A percentile compares a stretch with the other conserved stretches of the same genome.
phyloP scores from a whole-genome alignment of 2,329 filamentous ascomycete genomes.

The Ramularia collo-cygni region DNA sequence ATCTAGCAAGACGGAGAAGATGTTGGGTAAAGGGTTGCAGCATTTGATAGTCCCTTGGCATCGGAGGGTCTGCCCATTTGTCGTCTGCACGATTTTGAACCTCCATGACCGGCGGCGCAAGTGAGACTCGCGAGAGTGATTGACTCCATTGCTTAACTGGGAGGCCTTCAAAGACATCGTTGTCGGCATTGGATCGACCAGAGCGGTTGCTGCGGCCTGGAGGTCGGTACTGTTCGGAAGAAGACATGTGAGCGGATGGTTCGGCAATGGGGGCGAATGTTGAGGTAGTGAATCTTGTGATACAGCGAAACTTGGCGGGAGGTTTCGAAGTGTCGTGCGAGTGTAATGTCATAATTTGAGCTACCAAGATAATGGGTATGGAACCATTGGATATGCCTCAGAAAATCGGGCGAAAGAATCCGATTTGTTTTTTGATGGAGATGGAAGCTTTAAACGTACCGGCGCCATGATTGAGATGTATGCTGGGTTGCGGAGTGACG shows the following conservation, averaged over 20 bases:
- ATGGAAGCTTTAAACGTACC: conserved; percentile 1
- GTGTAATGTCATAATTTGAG: neutral
- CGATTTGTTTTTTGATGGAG: too few species aligned
- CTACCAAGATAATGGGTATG: neutral
- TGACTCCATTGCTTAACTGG: conserved; percentile 88
- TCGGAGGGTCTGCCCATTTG: conserved; percentile 72
- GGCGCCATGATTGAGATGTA: neutral
- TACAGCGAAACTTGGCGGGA: too few species aligned
- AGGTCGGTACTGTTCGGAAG: conserved; percentile 44
- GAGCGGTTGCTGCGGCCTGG: conserved; percentile 53
- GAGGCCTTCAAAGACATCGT: conserved; percentile 65
- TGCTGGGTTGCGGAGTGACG: too few species aligned
- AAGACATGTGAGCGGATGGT: conserved; percentile 13
- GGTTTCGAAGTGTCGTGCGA: neutral
- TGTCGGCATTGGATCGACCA: conserved; percentile 53
- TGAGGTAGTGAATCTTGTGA: too few species aligned
- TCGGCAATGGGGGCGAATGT: too few species aligned
- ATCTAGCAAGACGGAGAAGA: conserved; percentile 71
- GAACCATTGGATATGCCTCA: neutral
- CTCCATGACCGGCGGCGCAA: conserved; percentile 26
- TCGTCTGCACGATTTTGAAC: conserved; percentile 41
- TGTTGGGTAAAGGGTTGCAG: conserved; percentile 74
- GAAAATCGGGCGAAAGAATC: too few species aligned
- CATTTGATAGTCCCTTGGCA: conserved; percentile 79
- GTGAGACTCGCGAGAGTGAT: conserved; percentile 23